These are phyloP conservation scores for Calonectria leucothoes DNA, from an alignment of 2,329 filamentous ascomycete species.

Conservation along the genomic window DNA sequence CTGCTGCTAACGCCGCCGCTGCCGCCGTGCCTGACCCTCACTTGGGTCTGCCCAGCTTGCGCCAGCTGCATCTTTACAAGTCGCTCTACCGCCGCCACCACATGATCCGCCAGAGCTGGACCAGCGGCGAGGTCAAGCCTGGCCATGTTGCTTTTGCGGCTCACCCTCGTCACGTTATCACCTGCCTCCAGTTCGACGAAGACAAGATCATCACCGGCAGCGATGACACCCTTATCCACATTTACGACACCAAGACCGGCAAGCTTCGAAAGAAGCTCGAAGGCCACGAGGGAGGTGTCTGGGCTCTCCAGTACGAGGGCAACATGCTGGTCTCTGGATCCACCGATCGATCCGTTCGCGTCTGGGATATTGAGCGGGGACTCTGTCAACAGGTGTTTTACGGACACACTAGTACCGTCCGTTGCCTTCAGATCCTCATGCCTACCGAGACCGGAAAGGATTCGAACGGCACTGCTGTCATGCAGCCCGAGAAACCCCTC, in stretches of 20 bases:
- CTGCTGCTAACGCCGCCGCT: conserved; percentile 87
- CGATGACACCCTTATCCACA: conserved; percentile 96
- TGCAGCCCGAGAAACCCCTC: conserved; percentile 93
- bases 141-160: conserved; percentile 96
- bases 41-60: conserved; percentile 81
- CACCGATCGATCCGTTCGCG: conserved; percentile 96
- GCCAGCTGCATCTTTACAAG: conserved; percentile 93
- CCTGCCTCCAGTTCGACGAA: conserved; percentile 95
- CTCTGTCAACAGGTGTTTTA: conserved; percentile 96
- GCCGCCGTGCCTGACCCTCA: conserved; percentile 84
- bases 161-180: conserved; percentile 95
- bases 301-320: conserved; percentile 96
- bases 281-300: conserved; percentile 96
- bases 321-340: conserved; percentile 96
- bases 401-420: conserved; percentile 96
- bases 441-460: conserved; percentile 81
- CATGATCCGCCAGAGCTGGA: conserved; percentile 93
- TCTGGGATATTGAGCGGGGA: conserved; percentile 97
- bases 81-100: conserved; percentile 94
- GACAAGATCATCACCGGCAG: conserved; percentile 98
- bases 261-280: conserved; percentile 84
- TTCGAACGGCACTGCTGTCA: conserved; percentile 78
- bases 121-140: conserved; percentile 84
- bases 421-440: conserved; percentile 94
- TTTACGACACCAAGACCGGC: conserved; percentile 97